These are phyloP conservation scores for Pulveroboletus sp. DNA, from an alignment of 768 basidiomycete genomes.

Conservation along the genomic window DNA sequence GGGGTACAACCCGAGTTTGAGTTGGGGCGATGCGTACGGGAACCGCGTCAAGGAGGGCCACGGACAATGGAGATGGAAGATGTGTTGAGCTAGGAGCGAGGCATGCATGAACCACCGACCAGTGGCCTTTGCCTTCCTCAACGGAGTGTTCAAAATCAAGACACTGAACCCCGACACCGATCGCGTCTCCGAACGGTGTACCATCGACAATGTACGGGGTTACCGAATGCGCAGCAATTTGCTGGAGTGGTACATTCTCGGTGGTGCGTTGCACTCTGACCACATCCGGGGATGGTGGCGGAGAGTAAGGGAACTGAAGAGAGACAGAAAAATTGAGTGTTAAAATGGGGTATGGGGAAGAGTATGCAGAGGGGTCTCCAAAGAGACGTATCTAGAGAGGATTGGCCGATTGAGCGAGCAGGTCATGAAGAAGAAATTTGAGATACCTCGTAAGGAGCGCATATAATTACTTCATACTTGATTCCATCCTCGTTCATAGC, in stretches of 20 bases:
- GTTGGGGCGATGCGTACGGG: slow-evolving; percentile 50
- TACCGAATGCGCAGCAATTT: slow-evolving; percentile 52
- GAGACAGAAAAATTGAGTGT: slow-evolving; percentile 50
- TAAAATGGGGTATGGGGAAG: slow-evolving; percentile 49
- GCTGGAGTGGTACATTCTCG: slow-evolving; percentile 29
- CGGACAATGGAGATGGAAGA: slow-evolving; percentile 16
- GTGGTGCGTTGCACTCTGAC: background rate
- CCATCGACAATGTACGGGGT: slow-evolving; percentile 72
- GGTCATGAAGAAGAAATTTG: background rate
- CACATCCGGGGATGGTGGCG: background rate
- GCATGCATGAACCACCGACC: slow-evolving; percentile 41
- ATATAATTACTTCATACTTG: slow-evolving; percentile 67
- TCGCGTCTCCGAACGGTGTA: slow-evolving; percentile 65
- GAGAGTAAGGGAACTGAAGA: slow-evolving; percentile 37
- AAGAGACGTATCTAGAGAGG: slow-evolving; percentile 70
- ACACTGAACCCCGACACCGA: slow-evolving; percentile 64
- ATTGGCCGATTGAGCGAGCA: slow-evolving; percentile 1
- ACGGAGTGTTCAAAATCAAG: slow-evolving; percentile 16
- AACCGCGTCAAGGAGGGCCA: slow-evolving; percentile 15
- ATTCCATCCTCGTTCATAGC: slow-evolving; percentile 37
- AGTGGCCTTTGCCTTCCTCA: slow-evolving; percentile 40
- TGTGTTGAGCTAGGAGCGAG: background rate
- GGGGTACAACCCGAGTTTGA: slow-evolving; percentile 60
- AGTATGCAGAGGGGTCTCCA: slow-evolving; percentile 58
- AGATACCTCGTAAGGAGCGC: slow-evolving; percentile 79